Evolutionary conservation across 495 filamentous ascomycete genomes (phyloP).

Genomic region (Penicillium herquei): DNA sequence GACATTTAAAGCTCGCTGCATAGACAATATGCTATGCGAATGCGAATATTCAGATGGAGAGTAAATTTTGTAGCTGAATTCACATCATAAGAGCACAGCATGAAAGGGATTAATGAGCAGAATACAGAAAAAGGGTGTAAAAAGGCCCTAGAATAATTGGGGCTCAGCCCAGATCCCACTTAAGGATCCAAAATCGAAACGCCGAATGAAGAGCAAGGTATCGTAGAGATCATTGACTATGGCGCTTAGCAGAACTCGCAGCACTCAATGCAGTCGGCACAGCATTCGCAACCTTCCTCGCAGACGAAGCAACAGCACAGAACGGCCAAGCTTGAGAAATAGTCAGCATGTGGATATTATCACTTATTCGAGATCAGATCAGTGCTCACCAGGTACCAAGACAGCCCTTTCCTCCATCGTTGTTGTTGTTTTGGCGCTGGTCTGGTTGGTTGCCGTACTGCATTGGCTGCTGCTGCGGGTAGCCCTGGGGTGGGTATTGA

Average conservation of each 20-base stretch:
- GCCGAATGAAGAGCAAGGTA: conserved; percentile 21
- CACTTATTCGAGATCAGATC: not conserved
- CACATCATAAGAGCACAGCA: too few relatives aligned
- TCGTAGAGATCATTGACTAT: conserved; percentile 17
- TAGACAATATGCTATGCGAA: too few relatives aligned
- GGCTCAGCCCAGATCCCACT: too few relatives aligned
- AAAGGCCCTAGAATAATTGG: too few relatives aligned
- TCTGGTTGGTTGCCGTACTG: not conserved
- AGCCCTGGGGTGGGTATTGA: conserved; percentile 2
- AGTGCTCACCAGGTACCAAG: conserved; percentile 56
- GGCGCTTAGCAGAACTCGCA: conserved; percentile 50
- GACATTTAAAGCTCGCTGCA: too few relatives aligned
- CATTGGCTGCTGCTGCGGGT: too few relatives aligned
- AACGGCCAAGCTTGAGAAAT: conserved; percentile 53
- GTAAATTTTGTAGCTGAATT: too few relatives aligned
- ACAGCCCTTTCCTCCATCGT: conserved; percentile 58
- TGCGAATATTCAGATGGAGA: too few relatives aligned
- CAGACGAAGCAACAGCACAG: conserved; percentile 79
- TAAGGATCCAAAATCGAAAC: conserved; percentile 6
- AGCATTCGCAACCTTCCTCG: conserved; percentile 77
- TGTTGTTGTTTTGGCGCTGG: conserved; percentile 43
- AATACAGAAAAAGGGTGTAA: too few relatives aligned
- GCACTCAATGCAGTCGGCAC: conserved; percentile 68
- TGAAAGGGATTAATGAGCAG: too few relatives aligned
- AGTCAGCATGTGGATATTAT: conserved; percentile 11